Conservation (phyloP, 768 basidiomycete species). For the Termitomyces sp. region DNA sequence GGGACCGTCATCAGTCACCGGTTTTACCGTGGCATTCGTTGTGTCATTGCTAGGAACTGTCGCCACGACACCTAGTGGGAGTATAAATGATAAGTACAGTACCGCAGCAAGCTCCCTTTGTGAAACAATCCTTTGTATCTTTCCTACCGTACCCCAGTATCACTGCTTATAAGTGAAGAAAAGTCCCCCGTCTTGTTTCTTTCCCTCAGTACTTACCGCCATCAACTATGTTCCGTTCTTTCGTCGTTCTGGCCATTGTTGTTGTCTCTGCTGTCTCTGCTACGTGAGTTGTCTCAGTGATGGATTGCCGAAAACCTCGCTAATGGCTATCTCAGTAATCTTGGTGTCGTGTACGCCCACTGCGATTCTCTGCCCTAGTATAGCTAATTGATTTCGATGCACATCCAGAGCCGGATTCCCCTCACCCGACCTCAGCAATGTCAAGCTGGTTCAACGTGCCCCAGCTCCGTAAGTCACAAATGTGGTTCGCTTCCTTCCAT, state of each 20-base stretch:
- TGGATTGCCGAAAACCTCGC: neutral
- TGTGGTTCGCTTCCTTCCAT: neutral
- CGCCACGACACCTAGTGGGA: neutral
- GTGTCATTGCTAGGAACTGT: slow-evolving; percentile 3
- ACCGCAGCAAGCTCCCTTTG: neutral
- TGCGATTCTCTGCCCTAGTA: neutral
- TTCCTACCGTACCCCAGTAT: neutral
- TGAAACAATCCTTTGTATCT: neutral
- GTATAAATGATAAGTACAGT: neutral
- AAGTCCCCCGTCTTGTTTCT: neutral
- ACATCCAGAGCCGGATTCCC: slow-evolving; percentile 10
- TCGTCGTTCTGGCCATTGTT: slow-evolving; percentile 3
- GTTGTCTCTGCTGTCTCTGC: slow-evolving; percentile 9
- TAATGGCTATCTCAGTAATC: neutral
- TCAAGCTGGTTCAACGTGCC: slow-evolving; percentile 6
- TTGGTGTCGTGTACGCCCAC: slow-evolving; percentile 2
- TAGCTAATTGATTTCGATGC: neutral
- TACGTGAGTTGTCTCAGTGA: neutral
- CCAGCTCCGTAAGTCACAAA: slow-evolving; percentile 6
- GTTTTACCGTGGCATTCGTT: slow-evolving; percentile 1
- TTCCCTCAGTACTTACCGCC: neutral
- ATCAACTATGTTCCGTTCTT: slow-evolving; percentile 10
- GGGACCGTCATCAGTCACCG: neutral
- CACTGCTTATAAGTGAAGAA: neutral
- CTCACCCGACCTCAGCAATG: slow-evolving; percentile 7